phyloP scores from a whole-genome alignment of 768 basidiomycete species.

The Lepiota venenata region DNA sequence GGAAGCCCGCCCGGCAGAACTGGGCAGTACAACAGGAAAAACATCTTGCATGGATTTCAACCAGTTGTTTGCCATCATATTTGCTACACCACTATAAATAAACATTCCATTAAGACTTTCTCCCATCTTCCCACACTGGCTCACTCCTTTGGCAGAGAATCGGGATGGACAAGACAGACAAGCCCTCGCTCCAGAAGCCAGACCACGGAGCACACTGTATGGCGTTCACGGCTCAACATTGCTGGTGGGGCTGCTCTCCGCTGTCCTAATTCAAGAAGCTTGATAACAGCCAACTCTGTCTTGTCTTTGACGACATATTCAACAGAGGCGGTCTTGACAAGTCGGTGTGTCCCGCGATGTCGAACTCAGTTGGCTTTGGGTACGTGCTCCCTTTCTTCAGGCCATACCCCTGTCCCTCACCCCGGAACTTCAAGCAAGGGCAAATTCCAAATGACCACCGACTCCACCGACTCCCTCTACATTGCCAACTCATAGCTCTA shows the following conservation, averaged over 20 bases:
- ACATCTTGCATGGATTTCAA: too few species aligned
- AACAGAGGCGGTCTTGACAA: slow-evolving; percentile 36
- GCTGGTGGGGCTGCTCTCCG: slow-evolving; percentile 48
- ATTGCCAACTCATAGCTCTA: slow-evolving; percentile 65
- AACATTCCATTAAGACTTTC: too few species aligned
- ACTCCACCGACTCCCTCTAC: slow-evolving; percentile 57
- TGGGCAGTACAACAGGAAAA: too few species aligned
- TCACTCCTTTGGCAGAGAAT: too few species aligned
- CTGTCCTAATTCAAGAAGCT: slow-evolving; percentile 46
- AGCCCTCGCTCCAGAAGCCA: slow-evolving; percentile 57
- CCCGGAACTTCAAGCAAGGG: slow-evolving; percentile 31
- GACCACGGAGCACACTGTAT: slow-evolving; percentile 36
- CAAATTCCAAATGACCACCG: slow-evolving; percentile 80
- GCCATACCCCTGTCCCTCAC: slow-evolving; percentile 6
- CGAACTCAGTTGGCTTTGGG: slow-evolving; percentile 75
- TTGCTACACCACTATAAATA: too few species aligned
- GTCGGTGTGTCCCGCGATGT: slow-evolving; percentile 63
- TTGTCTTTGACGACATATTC: slow-evolving; percentile 75
- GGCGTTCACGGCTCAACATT: slow-evolving; percentile 52
- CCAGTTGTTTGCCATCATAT: too few species aligned
- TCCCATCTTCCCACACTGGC: too few species aligned
- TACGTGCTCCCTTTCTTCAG: slow-evolving; percentile 17
- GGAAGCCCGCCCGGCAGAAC: too few species aligned
- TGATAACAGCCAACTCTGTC: slow-evolving; percentile 44
- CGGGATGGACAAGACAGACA: slow-evolving; percentile 46